Base-by-base conservation (phyloP, 2,329 filamentous ascomycete genomes). In the Cercospora citrullina region DNA sequence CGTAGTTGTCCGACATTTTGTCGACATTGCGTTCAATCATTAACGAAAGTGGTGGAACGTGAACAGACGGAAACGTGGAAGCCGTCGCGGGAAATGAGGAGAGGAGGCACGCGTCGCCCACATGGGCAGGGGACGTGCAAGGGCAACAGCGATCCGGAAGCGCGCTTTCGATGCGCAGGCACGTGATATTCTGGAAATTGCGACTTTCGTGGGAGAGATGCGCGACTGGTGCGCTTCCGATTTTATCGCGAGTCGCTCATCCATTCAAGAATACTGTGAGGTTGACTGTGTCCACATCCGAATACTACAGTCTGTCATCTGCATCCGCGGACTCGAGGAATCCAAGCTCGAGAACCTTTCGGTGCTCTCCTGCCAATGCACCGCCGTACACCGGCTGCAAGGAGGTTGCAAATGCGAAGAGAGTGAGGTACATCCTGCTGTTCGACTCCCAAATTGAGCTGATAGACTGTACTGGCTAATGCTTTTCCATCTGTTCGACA, bases 401-500 rank as follows among this genome's bases (percentile, higher is more conserved):
- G 2, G 7, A n/a, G 36, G 16, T n/a, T n/a, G 36, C 36, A 42
- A 42, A 42, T 42, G 16, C 36, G 2, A 0, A 42, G 16, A 42
- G 16, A 42, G 36, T 16, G 36, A 42, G 36, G n/a, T n/a, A 3
- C 8, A 0, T 16, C 16, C 36, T 42, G 36, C 36, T n/a, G 4
- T 6, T 4, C 14, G 14, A n/a, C 8, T 0, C 36, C 16, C 16
- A 16, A 42, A 42, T 3, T 3, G 16, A n/a, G 2, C 2, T n/a
- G 16, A 42, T 9, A 4, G 2, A 42, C 6, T 51, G 45, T 26
- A 53, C 23, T 26, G 48, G 21, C 55, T 58, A 58, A 39, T 48
- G 14, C 28, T 65, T 45, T 9, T 60, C 53, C 21, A 53, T 16
- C 23, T 60, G 36, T n/a, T 60, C 63, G 45, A 65, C 28, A 26